phyloP scores from a whole-genome alignment of 2,329 filamentous ascomycete genomes.

The Apiospora koreana region DNA sequence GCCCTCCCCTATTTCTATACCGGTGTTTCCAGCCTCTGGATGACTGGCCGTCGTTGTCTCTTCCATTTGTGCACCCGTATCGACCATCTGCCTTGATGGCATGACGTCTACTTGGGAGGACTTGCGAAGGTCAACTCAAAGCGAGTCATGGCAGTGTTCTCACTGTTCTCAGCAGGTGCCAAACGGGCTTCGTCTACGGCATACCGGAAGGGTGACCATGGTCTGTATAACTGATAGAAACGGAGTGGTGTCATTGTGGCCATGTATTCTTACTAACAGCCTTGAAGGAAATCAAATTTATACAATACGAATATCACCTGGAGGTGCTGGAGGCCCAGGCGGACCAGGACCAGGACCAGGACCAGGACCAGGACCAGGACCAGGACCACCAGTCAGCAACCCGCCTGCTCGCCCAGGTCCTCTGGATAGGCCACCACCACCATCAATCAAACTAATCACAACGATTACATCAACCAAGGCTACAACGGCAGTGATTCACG shows the following conservation, averaged over 20 bases:
- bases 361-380: background rate
- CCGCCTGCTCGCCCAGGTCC: background rate
- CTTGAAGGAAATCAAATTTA: background rate
- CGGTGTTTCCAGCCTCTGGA: background rate
- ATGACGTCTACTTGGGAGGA: slow-evolving; percentile 1
- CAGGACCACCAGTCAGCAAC: background rate
- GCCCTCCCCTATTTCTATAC: background rate
- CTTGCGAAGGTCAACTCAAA: background rate
- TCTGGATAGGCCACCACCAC: background rate
- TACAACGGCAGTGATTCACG: background rate
- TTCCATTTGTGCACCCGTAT: background rate
- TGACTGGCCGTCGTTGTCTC: background rate
- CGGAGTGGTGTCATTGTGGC: no score
- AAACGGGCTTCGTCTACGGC: background rate
- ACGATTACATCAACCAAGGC: background rate
- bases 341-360: background rate
- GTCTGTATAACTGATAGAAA: background rate
- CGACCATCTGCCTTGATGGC: background rate
- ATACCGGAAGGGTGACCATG: background rate
- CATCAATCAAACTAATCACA: no score
- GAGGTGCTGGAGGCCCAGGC: slow-evolving; percentile 1
- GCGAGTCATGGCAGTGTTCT: slow-evolving; percentile 8
- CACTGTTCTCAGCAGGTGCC: slow-evolving; percentile 3
- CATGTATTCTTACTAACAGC: background rate
- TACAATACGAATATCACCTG: background rate